Percentiles rank a stretch among this genome's conserved stretches.
phyloP scores from a whole-genome alignment of 2,329 filamentous ascomycete genomes.

The Curvularia spicifera region DNA sequence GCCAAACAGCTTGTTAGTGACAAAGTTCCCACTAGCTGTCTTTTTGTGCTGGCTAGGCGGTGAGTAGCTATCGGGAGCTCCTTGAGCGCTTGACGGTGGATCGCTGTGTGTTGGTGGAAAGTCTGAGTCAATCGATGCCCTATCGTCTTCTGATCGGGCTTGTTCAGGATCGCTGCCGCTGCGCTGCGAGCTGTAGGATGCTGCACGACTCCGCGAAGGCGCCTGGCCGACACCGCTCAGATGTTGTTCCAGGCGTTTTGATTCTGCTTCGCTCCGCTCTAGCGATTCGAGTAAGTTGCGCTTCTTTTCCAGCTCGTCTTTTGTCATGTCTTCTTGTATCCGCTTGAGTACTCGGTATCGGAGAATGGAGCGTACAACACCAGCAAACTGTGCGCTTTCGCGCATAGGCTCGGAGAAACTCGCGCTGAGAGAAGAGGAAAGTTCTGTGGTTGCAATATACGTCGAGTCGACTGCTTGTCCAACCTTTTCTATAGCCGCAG shows the following conservation, averaged over 20 bases:
- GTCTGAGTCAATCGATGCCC: conserved; percentile 91
- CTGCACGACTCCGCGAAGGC: conserved; percentile 70
- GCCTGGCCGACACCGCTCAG: conserved; percentile 74
- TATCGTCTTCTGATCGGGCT: conserved; percentile 70
- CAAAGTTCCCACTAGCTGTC: conserved; percentile 79
- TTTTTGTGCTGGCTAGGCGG: conserved; percentile 69
- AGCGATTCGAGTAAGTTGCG: conserved; percentile 79
- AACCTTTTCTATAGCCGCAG: conserved; percentile 89
- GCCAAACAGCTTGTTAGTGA: conserved; percentile 92
- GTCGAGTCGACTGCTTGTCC: conserved; percentile 95
- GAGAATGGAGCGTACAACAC: conserved; percentile 87
- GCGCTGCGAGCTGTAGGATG: conserved; percentile 60
- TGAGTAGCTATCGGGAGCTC: conserved; percentile 58
- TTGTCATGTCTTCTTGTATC: conserved; percentile 96
- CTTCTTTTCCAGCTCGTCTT: conserved; percentile 91
- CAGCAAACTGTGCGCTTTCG: conserved; percentile 95
- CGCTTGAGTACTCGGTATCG: conserved; percentile 91
- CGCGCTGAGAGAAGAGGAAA: conserved; percentile 85
- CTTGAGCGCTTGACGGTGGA: conserved; percentile 71
- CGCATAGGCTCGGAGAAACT: conserved; percentile 98
- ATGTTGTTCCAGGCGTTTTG: conserved; percentile 91
- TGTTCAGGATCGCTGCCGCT: conserved; percentile 43
- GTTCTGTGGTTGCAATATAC: conserved; percentile 92
- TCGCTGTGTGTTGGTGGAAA: conserved; percentile 90
- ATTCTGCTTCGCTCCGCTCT: conserved; percentile 92